Conservation (phyloP, 192 early-diverging fungal species). For the Podila verticillata region DNA sequence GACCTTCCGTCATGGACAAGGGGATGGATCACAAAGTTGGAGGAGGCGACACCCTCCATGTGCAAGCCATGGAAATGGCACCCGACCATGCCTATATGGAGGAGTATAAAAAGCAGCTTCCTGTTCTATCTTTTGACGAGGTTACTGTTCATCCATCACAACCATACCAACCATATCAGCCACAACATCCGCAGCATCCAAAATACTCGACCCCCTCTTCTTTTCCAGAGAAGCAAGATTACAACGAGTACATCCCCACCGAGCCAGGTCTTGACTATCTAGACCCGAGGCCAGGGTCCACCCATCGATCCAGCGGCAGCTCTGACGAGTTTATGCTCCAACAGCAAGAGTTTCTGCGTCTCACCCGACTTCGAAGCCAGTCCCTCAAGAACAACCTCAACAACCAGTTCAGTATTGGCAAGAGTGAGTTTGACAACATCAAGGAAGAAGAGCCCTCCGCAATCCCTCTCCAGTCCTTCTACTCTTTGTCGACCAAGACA, state of each 20-base stretch:
- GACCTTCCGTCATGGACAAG: background rate
- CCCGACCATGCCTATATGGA: no score
- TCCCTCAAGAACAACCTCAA: background rate
- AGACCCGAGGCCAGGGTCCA: background rate
- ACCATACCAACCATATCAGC: no score
- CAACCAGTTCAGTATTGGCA: background rate
- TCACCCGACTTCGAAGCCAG: constrained; percentile 19
- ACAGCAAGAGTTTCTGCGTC: constrained; percentile 41
- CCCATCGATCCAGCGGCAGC: constrained; percentile 24
- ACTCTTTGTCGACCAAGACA: background rate
- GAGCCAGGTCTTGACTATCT: background rate
- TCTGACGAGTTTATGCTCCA: constrained; percentile 30
- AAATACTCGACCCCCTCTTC: no score
- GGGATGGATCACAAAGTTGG: background rate
- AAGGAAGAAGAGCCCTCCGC: background rate
- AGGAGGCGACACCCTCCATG: no score
- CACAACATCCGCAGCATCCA: no score
- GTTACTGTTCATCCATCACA: no score
- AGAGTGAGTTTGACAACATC: background rate
- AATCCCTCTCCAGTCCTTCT: background rate
- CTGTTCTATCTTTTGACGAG: no score
- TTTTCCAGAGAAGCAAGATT: no score
- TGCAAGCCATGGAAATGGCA: no score
- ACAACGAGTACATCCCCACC: background rate
- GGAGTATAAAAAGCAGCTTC: no score